A percentile compares a stretch with the other conserved stretches of the same genome.
Conservation (phyloP, 352 stramenopile species). For the Ophiocytium majus region DNA sequence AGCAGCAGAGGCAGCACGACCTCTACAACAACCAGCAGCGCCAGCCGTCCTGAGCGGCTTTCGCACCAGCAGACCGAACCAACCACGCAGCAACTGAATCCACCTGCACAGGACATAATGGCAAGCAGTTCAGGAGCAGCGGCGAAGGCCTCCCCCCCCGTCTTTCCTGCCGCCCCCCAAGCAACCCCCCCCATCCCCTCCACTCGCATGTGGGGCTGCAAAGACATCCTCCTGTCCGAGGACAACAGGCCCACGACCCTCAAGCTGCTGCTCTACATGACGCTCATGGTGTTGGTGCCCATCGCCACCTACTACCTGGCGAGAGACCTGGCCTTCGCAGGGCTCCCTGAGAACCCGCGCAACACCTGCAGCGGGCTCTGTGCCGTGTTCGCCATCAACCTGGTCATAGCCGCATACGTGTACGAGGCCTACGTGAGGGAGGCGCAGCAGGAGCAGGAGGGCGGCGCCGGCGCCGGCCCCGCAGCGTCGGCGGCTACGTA, state of each 20-base stretch:
- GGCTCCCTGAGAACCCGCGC: not conserved
- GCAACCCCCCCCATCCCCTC: too few species aligned
- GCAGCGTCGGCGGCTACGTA: not conserved
- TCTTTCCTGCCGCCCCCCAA: too few species aligned
- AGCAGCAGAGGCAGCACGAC: too few species aligned
- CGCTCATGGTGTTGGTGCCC: conserved; percentile 31
- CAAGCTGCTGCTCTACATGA: conserved; percentile 31
- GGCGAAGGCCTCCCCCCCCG: not conserved
- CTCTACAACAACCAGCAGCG: too few species aligned
- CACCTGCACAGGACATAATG: not conserved
- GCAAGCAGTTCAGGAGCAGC: not conserved
- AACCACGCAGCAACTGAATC: too few species aligned
- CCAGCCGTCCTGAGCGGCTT: too few species aligned
- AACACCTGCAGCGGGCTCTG: conserved; percentile 28
- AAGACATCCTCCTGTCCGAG: not conserved
- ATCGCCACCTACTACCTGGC: not conserved
- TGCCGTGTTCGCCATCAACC: conserved; percentile 38
- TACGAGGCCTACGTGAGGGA: conserved; percentile 22
- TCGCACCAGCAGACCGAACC: too few species aligned
- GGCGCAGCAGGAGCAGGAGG: not conserved
- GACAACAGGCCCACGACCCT: conserved; percentile 1
- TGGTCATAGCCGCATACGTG: conserved; percentile 37
- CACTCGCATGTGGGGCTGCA: conserved; percentile 3
- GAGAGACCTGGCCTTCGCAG: not conserved
- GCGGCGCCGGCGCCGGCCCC: too few species aligned